Base-by-base conservation (phyloP, 805 yeast species). In the Monosporozyma solicola region DNA sequence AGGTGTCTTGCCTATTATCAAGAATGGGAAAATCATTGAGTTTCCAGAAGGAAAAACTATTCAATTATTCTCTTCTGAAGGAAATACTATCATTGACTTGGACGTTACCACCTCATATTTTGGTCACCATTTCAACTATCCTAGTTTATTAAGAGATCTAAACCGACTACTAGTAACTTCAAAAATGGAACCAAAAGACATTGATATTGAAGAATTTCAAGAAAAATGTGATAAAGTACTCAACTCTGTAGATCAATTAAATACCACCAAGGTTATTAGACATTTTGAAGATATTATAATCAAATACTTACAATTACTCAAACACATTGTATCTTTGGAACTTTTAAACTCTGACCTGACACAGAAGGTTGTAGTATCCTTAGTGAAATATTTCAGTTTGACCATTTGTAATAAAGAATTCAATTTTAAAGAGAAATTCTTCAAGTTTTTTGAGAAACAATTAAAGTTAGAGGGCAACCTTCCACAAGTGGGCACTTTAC, bases 61-160 rank as follows among this genome's bases (percentile, higher is more conserved):
- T 37, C 67, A 80, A 53, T 80, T 81, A 54, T 68, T 79, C 52
- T 68, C 70, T 5, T 72, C 80, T 29, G 60, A 70, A 22, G 55
- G 69, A 24, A 73, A 75, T 20, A 64, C 74, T 44, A 75, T 78
- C n/a, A 73, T 70, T 41, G 71, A 75, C 27, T 61, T 74, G 31
- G 85, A 84, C 57, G 59, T 86, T 20, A 73, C 78, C 16, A 72
- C 86, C 0, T 82, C 78, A 50, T 87, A 85, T 64, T 80, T 83
- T 52, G 96, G 96, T 27, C 83, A 78, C 58, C 65, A 72, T 15
- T 85, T 72, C 69, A 85, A 86, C 60, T 69, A 80, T 20, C 88
- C 84, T 54, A 50, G 69, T 5, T 69, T 83, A 3, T 72, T 84
- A 54, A 80, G 78, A 44, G 74, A 75, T 33, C 69, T 87, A 48